Base-by-base conservation (phyloP, 2,329 filamentous ascomycete species). In the Periconia sp. region DNA sequence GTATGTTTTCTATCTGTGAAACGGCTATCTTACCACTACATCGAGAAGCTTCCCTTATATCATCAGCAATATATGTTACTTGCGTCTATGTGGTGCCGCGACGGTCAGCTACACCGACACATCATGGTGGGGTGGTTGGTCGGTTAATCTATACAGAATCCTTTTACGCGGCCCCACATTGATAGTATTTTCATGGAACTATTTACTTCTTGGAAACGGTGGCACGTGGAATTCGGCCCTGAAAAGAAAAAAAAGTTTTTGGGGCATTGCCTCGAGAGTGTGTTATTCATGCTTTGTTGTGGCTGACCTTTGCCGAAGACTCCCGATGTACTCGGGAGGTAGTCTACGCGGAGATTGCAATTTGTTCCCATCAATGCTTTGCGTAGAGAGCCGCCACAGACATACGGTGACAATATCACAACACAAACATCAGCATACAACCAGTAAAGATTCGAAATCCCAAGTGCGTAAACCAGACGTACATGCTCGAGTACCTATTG, bases 111-210 rank as follows among this genome's bases (percentile, higher is more conserved):
- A 37, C 33, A 37, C 33, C 33, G 33, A 37, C 33, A 37, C 5
- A 37, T 13, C 11, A 33, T 52, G 49, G 49, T 33, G 49, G 49
- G 49, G 49, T 45, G 43, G 33, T 37, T 37, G 33, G 33, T 47
- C 49, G 49, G 49, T 37, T 52, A 52, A 52, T 41, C 37, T 40
- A 52, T 20, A 40, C 41, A 18, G 43, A 23, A 50, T 49, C 40
- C 47, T 49, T 30, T 27, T 20, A 19, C 19, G 46, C 47, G 45
- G 47, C 47, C 47, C 47, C 47, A 49, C 47, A 49, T 49, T 33
- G 37, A 42, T n/a, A 13, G 30, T 23, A 33, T 19, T 27, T 41
- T 31, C 20, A 27, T 15, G 15, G 17, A 6, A 42, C 41, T 37
- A 37, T 37, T 14, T 37, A 37, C 11, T 37, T 37, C 5, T 5